Percentiles rank a stretch among this genome's conserved stretches.
These are phyloP conservation scores for Rhodotorula kratochvilovae DNA, from an alignment of 768 basidiomycete species.

Conservation along the genomic window DNA sequence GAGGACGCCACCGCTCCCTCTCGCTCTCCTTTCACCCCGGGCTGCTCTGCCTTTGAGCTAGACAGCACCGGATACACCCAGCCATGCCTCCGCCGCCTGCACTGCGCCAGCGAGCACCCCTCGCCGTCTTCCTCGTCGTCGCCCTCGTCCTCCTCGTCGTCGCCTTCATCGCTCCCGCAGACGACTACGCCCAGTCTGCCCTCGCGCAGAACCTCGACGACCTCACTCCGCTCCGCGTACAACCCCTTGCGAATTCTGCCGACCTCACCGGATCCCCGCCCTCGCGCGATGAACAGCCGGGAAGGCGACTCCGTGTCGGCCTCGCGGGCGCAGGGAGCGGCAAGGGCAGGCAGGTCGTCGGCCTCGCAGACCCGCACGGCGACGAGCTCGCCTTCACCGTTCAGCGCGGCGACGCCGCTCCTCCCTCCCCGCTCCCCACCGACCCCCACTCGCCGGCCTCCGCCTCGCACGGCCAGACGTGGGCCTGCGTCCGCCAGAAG, in stretches of 20 bases:
- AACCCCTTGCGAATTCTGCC: neutral
- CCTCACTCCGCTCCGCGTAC: neutral
- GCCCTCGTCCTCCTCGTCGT: neutral
- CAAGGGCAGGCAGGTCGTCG: neutral
- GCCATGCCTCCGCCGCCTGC: neutral
- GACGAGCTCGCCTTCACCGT: conserved; percentile 7
- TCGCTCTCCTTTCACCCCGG: neutral
- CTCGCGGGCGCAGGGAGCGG: neutral
- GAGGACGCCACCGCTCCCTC: neutral
- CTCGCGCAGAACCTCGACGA: neutral
- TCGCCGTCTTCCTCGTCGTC: neutral
- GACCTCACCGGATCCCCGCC: neutral
- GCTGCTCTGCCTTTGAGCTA: neutral
- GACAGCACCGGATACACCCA: neutral
- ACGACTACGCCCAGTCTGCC: neutral
- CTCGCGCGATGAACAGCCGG: neutral
- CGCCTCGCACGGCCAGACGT: neutral
- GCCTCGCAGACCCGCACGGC: too few species aligned
- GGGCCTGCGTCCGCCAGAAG: neutral
- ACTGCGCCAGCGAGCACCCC: neutral
- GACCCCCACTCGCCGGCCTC: neutral
- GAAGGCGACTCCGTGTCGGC: neutral
- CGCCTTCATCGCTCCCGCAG: neutral
- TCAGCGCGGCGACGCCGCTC: neutral
- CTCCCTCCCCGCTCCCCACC: neutral